Base-by-base conservation (phyloP, 345 rosid genomes). In the Heritiera fomes region DNA sequence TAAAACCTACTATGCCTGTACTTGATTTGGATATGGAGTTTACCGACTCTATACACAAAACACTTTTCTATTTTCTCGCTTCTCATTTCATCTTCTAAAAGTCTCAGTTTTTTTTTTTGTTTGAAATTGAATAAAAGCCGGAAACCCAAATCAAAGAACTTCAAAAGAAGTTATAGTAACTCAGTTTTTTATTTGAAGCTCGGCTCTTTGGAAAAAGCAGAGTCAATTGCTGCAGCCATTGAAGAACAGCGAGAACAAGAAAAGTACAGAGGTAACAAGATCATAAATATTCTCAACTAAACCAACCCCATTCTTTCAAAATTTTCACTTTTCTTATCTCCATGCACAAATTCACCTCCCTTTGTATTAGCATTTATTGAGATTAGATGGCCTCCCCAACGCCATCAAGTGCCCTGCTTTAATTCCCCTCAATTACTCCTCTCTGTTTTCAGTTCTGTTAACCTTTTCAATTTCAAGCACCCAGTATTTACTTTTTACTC, bases 271-370 rank as follows among this genome's bases (percentile, higher is more conserved):
- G 84, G 81, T 75, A 75, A 46, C 75, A 75, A 46, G 75, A 41
- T 65, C 80, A 78, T 75, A 59, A 79, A 43, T 77, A 59, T 69
- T 52, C 23, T 17, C 75, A 68, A 81, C 69, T 79, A 40, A 77
- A 61, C 73, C 77, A 53, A 8, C 8, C 49, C 60, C 23, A n/a
- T 50, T 69, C 58, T 11, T 43, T 53, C 7, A 17, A 23, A 20
- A 28, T 63, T 46, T 13, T 41, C 4, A 8, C 4, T 66, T 9
- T 14, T 79, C 49, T 40, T 38, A 41, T 68, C 79, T 69, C 73
- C 43, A 60, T 4, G 3, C 43, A 40, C 43, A 40, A 40, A 73
- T 73, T 38, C 49, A 73, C 76, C 49, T 72, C 53, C 32, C 60
- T 71, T 30, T 14, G 14, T 71, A 30, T 53, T 52, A 17, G 75